Evolutionary conservation across 345 rosid species (phyloP).

Genomic region (Balakata baccata): DNA sequence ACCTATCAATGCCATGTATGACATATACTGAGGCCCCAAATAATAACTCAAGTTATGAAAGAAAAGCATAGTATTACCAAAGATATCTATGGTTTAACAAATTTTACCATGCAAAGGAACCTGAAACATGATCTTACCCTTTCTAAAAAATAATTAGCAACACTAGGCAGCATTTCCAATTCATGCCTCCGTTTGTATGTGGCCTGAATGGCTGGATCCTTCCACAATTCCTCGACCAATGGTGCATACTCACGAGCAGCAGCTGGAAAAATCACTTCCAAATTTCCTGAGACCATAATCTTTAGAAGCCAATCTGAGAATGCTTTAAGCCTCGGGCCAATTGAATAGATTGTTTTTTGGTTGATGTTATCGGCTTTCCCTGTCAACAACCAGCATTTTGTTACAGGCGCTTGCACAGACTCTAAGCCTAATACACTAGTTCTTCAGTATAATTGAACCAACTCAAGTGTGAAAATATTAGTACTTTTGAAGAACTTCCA

Average conservation of each 20-base stretch:
- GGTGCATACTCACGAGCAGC: slow-evolving; percentile 98
- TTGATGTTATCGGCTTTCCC: slow-evolving; percentile 33
- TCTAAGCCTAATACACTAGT: too few species aligned
- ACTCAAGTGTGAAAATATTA: too few species aligned
- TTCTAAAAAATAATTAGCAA: slow-evolving; percentile 83
- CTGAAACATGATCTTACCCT: slow-evolving; percentile 51
- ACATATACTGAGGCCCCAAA: not conserved
- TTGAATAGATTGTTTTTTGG: slow-evolving; percentile 50
- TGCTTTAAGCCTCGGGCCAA: slow-evolving; percentile 75
- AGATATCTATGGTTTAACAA: not conserved
- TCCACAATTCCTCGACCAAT: slow-evolving; percentile 87
- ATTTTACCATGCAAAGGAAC: slow-evolving; percentile 7
- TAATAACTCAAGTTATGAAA: not conserved
- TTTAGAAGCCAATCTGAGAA: slow-evolving; percentile 96
- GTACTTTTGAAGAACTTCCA: not conserved
- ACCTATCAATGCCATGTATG: not conserved
- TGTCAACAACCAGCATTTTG: slow-evolving; percentile 29
- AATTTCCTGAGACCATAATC: slow-evolving; percentile 82
- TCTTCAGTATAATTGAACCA: too few species aligned
- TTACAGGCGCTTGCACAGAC: slow-evolving; percentile 3
- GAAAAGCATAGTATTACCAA: not conserved
- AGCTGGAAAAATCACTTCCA: slow-evolving; percentile 84
- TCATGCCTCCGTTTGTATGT: slow-evolving; percentile 76
- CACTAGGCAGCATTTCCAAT: slow-evolving; percentile 74
- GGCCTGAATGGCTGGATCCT: slow-evolving; percentile 74